Evolutionary conservation across 768 basidiomycete species (phyloP), one percentile per base, ranked within the genome.

Genomic region (Amanita inopinata): DNA sequence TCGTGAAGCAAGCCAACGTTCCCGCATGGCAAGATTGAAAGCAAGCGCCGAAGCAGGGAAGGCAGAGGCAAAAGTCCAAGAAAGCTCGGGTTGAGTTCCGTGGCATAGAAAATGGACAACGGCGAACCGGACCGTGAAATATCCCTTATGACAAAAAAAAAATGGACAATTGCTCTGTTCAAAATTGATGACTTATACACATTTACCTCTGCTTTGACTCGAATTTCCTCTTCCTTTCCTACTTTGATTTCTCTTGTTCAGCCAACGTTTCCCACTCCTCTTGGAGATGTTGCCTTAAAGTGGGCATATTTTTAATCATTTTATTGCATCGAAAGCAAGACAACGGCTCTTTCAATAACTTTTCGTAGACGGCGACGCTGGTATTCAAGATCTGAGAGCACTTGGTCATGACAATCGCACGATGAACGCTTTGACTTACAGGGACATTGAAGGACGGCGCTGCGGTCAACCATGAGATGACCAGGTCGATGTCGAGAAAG

Each of bases 391-490:
- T 24, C 25, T 38, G 28, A 9, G 3, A 23, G 25, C 33, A 38
- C 22, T 52, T 23, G 48, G 15, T 31, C 34, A 42, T 15, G 9
- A n/a, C 11, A 14, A 27, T 30, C 34, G 30, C 3, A 10, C 14
- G 17, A 28, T 28, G 17, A 14, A 42, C 22, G 42, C 12, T 34
- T 12, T 15, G 9, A 64, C 74, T 43, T 50, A 82, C 80, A 27
- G 59, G 60, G 12, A 60, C 53, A 52, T 66, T 80, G 53, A 69
- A 80, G 0, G 73, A 70, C 1, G 71, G 65, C 12, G 71, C 74
- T 10, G 74, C 74, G 20, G 83, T 83, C 46, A 87, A 81, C 89
- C 89, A 91, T 2, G 73, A 69, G 33, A 86, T 62, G n/a, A 94
- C 82, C 7, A 88, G 78, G 38, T 78, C 69, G 12, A 92, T 61